phyloP scores from a whole-genome alignment of 441 rosid genomes.

The Isatis lusitanica region DNA sequence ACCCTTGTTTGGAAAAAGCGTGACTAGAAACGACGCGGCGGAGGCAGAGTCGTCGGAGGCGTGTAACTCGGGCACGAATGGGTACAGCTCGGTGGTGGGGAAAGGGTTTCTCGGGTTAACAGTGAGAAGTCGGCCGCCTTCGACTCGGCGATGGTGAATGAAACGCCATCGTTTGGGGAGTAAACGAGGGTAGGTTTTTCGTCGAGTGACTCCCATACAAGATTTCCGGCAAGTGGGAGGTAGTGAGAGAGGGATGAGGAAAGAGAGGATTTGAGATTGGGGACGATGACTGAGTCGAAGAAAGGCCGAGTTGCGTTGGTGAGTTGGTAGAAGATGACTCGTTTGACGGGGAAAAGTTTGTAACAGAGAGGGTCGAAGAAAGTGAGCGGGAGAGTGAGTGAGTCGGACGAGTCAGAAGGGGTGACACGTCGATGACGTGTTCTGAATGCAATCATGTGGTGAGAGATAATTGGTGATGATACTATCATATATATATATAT shows the following conservation, averaged over 20 bases:
- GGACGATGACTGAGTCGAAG: slow-evolving; percentile 43
- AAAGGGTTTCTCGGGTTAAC: slow-evolving; percentile 18
- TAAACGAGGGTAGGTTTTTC: slow-evolving; percentile 30
- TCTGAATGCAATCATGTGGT: too few relatives aligned
- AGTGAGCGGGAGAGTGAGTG: slow-evolving; percentile 37
- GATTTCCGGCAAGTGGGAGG: slow-evolving; percentile 41
- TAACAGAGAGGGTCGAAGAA: slow-evolving; percentile 31
- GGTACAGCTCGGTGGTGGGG: slow-evolving; percentile 26
- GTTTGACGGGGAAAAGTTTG: slow-evolving; percentile 27
- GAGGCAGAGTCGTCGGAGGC: slow-evolving; percentile 27
- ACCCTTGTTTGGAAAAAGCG: slow-evolving; percentile 44
- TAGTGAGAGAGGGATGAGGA: slow-evolving; percentile 40
- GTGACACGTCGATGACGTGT: too few relatives aligned
- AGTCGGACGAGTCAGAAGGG: slow-evolving; percentile 25
- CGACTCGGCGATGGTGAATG: slow-evolving; percentile 35
- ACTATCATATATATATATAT: too few relatives aligned
- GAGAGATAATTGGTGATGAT: too few relatives aligned
- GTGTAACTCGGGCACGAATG: slow-evolving; percentile 32
- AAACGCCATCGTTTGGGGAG: slow-evolving; percentile 34
- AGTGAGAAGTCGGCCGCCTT: slow-evolving; percentile 27
- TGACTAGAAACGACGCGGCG: slow-evolving; percentile 36
- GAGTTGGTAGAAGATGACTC: slow-evolving; percentile 40
- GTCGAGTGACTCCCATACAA: slow-evolving; percentile 26
- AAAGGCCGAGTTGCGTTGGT: slow-evolving; percentile 5
- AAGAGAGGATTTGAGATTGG: slow-evolving; percentile 41